Percentiles rank a stretch among this genome's conserved stretches.
These are phyloP conservation scores for Lyophyllum semitale DNA, from an alignment of 768 basidiomycete genomes.

Conservation along the genomic window DNA sequence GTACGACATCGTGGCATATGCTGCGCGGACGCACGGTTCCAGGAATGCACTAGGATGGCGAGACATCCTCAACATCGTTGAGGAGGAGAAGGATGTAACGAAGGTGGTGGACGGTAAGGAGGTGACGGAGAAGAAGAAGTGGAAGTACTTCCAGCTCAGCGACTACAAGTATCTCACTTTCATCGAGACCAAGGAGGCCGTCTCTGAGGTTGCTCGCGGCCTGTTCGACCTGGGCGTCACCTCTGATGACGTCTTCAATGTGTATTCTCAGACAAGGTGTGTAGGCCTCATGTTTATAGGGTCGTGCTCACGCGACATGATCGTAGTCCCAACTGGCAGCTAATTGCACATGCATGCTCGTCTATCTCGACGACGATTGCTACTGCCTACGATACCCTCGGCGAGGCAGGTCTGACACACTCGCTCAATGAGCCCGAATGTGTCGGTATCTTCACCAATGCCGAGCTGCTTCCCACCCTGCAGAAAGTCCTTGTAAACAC, in stretches of 20 bases:
- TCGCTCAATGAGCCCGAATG: conserved; percentile 85
- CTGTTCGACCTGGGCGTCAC: conserved; percentile 70
- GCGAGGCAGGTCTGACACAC: conserved; percentile 84
- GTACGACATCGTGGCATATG: conserved; percentile 75
- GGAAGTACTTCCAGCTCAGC: conserved; percentile 93
- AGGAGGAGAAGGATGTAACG: conserved; percentile 89
- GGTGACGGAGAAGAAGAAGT: conserved; percentile 86
- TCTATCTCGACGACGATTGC: conserved; percentile 81
- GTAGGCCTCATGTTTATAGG: conserved; percentile 7
- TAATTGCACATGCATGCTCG: conserved; percentile 80
- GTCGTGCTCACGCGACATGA: conserved; percentile 12
- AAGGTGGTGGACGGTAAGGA: conserved; percentile 85
- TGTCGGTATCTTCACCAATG: conserved; percentile 87
- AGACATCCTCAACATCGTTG: conserved; percentile 66
- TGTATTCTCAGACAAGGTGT: conserved; percentile 87
- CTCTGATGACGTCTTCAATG: conserved; percentile 80
- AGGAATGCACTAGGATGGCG: conserved; percentile 82
- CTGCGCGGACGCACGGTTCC: conserved; percentile 71
- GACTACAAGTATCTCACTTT: conserved; percentile 84
- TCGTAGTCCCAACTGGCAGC: conserved; percentile 80
- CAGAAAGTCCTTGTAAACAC: conserved; percentile 70
- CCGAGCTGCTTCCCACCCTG: conserved; percentile 82
- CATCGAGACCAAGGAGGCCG: conserved; percentile 65
- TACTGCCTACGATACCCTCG: conserved; percentile 96
- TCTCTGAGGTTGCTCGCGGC: conserved; percentile 69